Base-by-base conservation (phyloP, 1,284 basidiomycete species). In the Sporisorium iseilematis-ciliati region DNA sequence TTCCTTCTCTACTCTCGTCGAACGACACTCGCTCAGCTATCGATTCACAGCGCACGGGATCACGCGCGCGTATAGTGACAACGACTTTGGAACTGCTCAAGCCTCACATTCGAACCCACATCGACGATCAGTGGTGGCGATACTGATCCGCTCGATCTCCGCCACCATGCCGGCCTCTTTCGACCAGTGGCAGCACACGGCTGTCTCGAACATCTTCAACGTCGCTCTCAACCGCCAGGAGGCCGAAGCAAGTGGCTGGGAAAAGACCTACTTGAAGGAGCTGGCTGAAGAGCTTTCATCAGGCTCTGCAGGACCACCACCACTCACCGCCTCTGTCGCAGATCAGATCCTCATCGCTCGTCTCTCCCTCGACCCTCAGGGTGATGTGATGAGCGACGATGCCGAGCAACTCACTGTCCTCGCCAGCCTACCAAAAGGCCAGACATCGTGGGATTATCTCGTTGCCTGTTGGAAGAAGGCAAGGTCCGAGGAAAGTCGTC, bases 381-480 rank as follows among this genome's bases (percentile, higher is more conserved):
- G 89, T 41, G 84, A 87, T 25, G 91, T 92, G 89, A 90, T 90
- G 91, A 93, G 92, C 33, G 92, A 94, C 80, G 94, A 97, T 82
- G 86, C 92, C 4, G 93, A 95, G 52, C 91, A 90, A 78, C 86
- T 92, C 18, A 89, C 91, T 0, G 90, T 95, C 5, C 86, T 96
- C 7, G 91, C 92, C 2, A 92, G 92, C 25, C 86, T 97, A 25
- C 93, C 93, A 3, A 81, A 90, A 14, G 87, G 91, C 55, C 90
- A 95, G 86, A 95, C 95, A 0, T 89, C 91, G 0, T 95, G 95
- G 76, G 94, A 97, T 82, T 99, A 95, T 83, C 89, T 99, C 23
- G 89, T 94, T 1, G 91, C 91, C 21, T 92, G 92, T 80, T 99
- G 96, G 96, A 94, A 93, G 85, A 57, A 56, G n/a, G 67, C 76